Base-by-base conservation (phyloP, 257 asterid genomes). In the Lantana camara region DNA sequence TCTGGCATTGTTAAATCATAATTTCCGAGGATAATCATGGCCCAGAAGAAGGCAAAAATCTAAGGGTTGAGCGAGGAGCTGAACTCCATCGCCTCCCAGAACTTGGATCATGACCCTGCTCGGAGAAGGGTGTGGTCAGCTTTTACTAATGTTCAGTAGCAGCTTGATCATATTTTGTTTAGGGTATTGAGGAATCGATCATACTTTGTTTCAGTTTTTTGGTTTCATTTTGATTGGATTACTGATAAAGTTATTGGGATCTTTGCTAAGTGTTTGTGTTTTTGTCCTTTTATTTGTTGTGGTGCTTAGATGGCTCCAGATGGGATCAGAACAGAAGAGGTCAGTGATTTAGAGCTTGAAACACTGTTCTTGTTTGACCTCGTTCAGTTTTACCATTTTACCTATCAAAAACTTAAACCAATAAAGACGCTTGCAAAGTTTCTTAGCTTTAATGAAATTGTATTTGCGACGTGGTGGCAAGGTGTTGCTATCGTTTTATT, bases 281-380 rank as follows among this genome's bases (percentile, higher is more conserved):
- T 35, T 50, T 14, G 60, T 20, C 35, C 6, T 32, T 53, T 60
- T 2, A n/a, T n/a, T n/a, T n/a, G n/a, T 66, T 30, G 50, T 68
- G 56, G 13, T 42, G 57, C 37, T 44, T 58, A 93, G 99, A 81
- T 90, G 89, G 95, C 95, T 78, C 95, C 97, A 75, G 80, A 57
- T 75, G 97, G 95, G 65, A 90, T 94, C 76, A 86, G 99, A 77
- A 79, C 82, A 47, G 97, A 94, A 32, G 99, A 94, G 96, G 99
- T 90, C 40, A 73, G 80, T 70, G 47, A 6, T 46, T 15, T 3
- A 13, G 40, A 63, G 40, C 62, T 27, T 64, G 15, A n/a, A 40
- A 21, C 32, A 41, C 12, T 24, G 23, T 14, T 45, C 35, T 21
- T 22, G 35, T 23, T 23, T 3, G 16, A n/a, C 77, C 92, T 90